These are phyloP conservation scores for Lodderomyces oxycetoniae DNA, from an alignment of 1,139 yeast species.

Conservation along the genomic window DNA sequence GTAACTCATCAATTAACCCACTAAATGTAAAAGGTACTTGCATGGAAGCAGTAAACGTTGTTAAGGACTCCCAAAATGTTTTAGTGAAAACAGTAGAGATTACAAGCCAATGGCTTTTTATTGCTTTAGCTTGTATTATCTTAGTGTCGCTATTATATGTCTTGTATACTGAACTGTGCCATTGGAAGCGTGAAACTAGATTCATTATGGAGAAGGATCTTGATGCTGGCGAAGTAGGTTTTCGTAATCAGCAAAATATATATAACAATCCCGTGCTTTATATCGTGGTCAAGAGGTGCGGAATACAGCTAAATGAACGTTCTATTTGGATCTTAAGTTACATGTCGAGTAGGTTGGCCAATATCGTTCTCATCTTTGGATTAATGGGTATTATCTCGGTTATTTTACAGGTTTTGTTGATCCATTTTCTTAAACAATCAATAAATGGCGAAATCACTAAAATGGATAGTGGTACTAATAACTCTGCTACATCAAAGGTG, in stretches of 20 bases:
- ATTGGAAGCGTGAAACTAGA: conserved; percentile 11
- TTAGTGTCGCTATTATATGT: conserved; percentile 9
- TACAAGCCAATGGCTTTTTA: conserved; percentile 9
- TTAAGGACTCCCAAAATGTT: conserved; percentile 9
- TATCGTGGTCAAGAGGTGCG: conserved; percentile 9
- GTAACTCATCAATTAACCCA: conserved; percentile 8
- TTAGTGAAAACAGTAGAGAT: conserved; percentile 10
- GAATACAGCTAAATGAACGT: conserved; percentile 6
- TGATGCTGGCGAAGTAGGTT: conserved; percentile 6
- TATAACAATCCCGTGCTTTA: conserved; percentile 10
- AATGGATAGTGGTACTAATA: neutral
- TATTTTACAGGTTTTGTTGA: conserved; percentile 42
- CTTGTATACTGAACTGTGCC: conserved; percentile 8
- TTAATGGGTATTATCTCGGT: conserved; percentile 46
- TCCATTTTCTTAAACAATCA: conserved; percentile 15
- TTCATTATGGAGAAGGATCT: conserved; percentile 9
- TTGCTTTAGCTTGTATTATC: conserved; percentile 9
- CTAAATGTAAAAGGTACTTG: conserved; percentile 11
- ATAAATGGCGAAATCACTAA: conserved; percentile 4
- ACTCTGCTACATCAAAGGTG: conserved; percentile 1
- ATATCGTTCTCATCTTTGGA: conserved; percentile 42
- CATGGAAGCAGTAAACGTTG: conserved; percentile 8
- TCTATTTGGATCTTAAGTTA: conserved; percentile 47
- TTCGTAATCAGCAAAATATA: conserved; percentile 12
- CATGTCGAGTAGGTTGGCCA: conserved; percentile 43